Conservation (phyloP, 2,329 filamentous ascomycete genomes). For the Hypoxylon sp. region DNA sequence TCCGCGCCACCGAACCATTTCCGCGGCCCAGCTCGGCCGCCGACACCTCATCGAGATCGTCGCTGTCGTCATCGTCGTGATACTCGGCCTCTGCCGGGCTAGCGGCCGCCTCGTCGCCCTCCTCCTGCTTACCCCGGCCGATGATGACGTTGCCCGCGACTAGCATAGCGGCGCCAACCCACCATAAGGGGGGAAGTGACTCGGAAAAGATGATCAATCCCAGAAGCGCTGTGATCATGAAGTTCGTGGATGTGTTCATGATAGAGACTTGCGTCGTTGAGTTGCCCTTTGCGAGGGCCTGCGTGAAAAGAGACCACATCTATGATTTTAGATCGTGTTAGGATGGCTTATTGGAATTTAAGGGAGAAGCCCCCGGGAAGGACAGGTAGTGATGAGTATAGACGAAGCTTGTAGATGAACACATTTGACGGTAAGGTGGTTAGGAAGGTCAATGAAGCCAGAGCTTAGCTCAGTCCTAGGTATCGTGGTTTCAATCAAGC, state of each 20-base stretch:
- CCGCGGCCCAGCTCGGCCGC: slow-evolving; percentile 33
- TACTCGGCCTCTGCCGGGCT: not conserved
- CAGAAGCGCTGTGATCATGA: slow-evolving; percentile 81
- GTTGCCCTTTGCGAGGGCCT: slow-evolving; percentile 78
- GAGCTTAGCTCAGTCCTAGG: too few species aligned
- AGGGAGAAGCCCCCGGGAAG: not conserved
- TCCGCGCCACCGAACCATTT: slow-evolving; percentile 3
- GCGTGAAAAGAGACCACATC: slow-evolving; percentile 89
- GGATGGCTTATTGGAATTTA: not conserved
- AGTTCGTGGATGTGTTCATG: slow-evolving; percentile 87
- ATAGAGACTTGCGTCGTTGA: slow-evolving; percentile 86
- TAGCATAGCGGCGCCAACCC: slow-evolving; percentile 78
- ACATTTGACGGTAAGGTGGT: not conserved
- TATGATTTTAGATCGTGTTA: slow-evolving; percentile 46
- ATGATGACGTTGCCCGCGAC: slow-evolving; percentile 85
- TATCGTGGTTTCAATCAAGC: too few species aligned
- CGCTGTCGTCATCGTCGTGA: slow-evolving; percentile 8
- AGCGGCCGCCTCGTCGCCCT: not conserved
- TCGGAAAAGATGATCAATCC: slow-evolving; percentile 80
- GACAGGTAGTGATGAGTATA: not conserved
- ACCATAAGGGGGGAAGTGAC: slow-evolving; percentile 80
- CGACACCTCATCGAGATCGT: slow-evolving; percentile 13
- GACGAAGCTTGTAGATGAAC: too few species aligned
- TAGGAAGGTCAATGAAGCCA: too few species aligned
- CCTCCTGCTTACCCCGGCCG: slow-evolving; percentile 68